These are phyloP conservation scores for Cyclocybe cylindracea DNA, from an alignment of 768 basidiomycete species.

Conservation along the genomic window DNA sequence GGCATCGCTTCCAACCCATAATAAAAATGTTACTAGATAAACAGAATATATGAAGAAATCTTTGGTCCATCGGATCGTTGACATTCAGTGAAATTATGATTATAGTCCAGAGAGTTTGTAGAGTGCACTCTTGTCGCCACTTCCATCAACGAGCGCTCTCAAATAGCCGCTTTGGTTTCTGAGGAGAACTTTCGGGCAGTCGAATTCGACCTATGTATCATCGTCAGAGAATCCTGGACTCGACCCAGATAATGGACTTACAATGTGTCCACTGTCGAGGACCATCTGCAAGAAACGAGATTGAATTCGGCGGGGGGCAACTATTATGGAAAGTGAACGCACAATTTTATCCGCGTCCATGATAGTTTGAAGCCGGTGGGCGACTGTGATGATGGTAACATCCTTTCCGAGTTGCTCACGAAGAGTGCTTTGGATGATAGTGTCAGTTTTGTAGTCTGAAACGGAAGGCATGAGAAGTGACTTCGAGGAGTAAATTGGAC, in stretches of 20 bases:
- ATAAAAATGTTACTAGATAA: too few relatives aligned
- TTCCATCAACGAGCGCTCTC: slow-evolving; percentile 16
- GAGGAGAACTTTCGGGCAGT: slow-evolving; percentile 13
- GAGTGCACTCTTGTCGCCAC: slow-evolving; percentile 16
- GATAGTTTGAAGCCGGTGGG: slow-evolving; percentile 67
- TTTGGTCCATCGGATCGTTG: background rate
- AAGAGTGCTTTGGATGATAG: slow-evolving; percentile 69
- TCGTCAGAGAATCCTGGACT: too few relatives aligned
- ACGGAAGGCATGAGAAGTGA: slow-evolving; percentile 2
- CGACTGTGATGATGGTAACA: slow-evolving; percentile 64
- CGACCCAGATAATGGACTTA: background rate
- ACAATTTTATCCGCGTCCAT: slow-evolving; percentile 61
- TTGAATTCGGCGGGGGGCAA: too few relatives aligned
- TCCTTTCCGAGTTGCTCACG: slow-evolving; percentile 61
- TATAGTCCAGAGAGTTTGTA: slow-evolving; percentile 16
- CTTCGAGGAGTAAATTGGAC: background rate
- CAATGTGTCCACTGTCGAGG: slow-evolving; percentile 33
- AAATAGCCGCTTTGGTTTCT: slow-evolving; percentile 8
- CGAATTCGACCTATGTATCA: background rate
- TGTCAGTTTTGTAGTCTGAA: slow-evolving; percentile 58
- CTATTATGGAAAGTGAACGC: slow-evolving; percentile 11
- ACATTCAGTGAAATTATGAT: too few relatives aligned
- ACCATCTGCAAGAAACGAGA: slow-evolving; percentile 35
- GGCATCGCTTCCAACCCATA: too few relatives aligned
- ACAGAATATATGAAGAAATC: background rate